Evolutionary conservation across 352 stramenopile genomes (phyloP).

Genomic region (Phytophthora niederhauseri): DNA sequence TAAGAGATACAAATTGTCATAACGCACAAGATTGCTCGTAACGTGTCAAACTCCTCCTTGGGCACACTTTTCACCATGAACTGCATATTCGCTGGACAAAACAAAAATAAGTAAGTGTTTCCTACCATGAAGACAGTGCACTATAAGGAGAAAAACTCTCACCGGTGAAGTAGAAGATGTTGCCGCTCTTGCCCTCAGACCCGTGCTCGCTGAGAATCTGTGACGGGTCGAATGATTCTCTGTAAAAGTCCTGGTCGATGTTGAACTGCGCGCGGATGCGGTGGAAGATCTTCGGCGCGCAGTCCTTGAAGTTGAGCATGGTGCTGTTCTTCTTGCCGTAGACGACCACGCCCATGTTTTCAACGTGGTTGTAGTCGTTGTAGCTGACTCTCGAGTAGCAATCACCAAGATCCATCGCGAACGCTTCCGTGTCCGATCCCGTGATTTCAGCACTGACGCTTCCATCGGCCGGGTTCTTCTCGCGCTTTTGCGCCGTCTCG

Average conservation of each 20-base stretch:
- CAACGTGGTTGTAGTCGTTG: conserved; percentile 73
- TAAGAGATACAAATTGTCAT: not conserved
- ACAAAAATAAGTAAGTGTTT: not conserved
- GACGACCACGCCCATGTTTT: conserved; percentile 76
- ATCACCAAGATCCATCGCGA: conserved; percentile 17
- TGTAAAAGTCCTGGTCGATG: conserved; percentile 70
- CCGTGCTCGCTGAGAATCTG: conserved; percentile 81
- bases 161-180: conserved; percentile 90
- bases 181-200: conserved; percentile 85
- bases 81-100: conserved; percentile 70
- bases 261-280: conserved; percentile 77
- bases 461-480: conserved; percentile 26
- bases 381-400: conserved; percentile 43
- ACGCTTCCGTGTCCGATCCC: conserved; percentile 29
- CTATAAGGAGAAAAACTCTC: not conserved
- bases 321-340: conserved; percentile 62
- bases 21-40: conserved; percentile 77
- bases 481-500: conserved; percentile 47
- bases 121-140: not conserved
- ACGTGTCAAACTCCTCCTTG: conserved; percentile 84
- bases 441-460: conserved; percentile 29
- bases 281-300: conserved; percentile 80
- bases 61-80: conserved; percentile 91
- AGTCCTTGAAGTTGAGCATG: conserved; percentile 76
- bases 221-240: conserved; percentile 76